Base-by-base conservation (phyloP, 2,329 filamentous ascomycete species). In the Massarina eburnea region DNA sequence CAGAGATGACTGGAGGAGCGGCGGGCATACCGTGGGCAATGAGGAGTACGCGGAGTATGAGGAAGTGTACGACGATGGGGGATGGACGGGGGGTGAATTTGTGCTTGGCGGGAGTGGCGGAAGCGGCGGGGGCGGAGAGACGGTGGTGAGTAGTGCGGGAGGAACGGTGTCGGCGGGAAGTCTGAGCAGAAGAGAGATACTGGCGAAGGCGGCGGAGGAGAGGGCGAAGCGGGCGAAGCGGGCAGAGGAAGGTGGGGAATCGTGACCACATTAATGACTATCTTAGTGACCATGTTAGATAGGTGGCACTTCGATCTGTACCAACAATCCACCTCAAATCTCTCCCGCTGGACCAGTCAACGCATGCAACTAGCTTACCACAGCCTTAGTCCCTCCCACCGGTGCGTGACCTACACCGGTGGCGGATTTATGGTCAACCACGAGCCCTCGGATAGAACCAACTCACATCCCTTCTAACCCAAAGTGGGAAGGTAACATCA, bases 201-300 rank as follows among this genome's bases (percentile, higher is more conserved):
- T 94, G 43, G 89, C 89, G 0, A 82, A 76, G 43, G 88, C 87
- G 4, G 86, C 86, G 0, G 87, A 91, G 70, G 84, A 88, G 69
- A 82, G 75, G 66, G 69, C 76, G 62, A 75, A 72, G 70, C 83
- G 72, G 64, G 69, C 76, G 57, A 74, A 70, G 50, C 70, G 73
- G 54, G 67, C 71, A 47, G 62, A 62, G 55, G 60, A 46, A 6
- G 18, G 26, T 21, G 42, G 32, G 4, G 41, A 37, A n/a, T 35
- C 40, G n/a, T 56, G 26, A 49, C 17, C 27, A 20, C 12, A 21
- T 17, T 35, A 30, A 8, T 8, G n/a, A 4, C 6, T 14, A 30
- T 8, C 27, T 30, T 6, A 6, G 12, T 4, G 27, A 14, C 12
- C 6, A 30, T 4, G 12, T 8, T 8, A 14, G 12, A 30, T 30